Evolutionary conservation across 176 grass and related monocot genomes (phyloP).

Genomic region (Pontederia crassipes): DNA sequence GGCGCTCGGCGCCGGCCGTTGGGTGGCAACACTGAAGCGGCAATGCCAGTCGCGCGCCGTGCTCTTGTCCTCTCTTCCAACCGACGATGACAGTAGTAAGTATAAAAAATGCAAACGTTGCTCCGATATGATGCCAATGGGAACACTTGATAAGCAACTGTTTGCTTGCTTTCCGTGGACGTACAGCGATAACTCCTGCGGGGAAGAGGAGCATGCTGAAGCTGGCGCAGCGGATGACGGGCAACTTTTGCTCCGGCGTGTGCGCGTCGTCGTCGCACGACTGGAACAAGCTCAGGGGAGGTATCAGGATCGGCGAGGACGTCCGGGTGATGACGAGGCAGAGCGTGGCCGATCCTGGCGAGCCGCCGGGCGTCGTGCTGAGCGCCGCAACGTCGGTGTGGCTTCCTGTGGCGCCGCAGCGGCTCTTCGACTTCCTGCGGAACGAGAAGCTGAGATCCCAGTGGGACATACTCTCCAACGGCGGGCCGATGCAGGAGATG

Average conservation of each 20-base stretch:
- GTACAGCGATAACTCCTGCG: conserved; percentile 29
- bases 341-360: conserved; percentile 72
- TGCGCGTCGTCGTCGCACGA: conserved; percentile 60
- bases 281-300: conserved; percentile 67
- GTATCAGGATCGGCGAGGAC: conserved; percentile 52
- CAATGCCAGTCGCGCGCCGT: conserved; percentile 62
- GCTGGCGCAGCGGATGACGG: conserved; percentile 66
- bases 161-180: too few relatives aligned
- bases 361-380: conserved; percentile 71
- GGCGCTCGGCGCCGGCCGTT: conserved; percentile 68
- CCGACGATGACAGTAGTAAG: conserved; percentile 8
- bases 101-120: too few relatives aligned
- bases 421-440: conserved; percentile 77
- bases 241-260: conserved; percentile 76
- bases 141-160: too few relatives aligned
- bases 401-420: conserved; percentile 53
- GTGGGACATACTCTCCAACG: conserved; percentile 94
- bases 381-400: conserved; percentile 82
- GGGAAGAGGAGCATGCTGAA: conserved; percentile 85
- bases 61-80: conserved; percentile 42
- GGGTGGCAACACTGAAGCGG: conserved; percentile 72
- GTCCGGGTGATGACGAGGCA: conserved; percentile 60
- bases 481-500: conserved; percentile 82
- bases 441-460: conserved; percentile 43
- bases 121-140: too few relatives aligned